Conservation (phyloP, 169 alveolate genomes). For the Babesia caballi region DNA sequence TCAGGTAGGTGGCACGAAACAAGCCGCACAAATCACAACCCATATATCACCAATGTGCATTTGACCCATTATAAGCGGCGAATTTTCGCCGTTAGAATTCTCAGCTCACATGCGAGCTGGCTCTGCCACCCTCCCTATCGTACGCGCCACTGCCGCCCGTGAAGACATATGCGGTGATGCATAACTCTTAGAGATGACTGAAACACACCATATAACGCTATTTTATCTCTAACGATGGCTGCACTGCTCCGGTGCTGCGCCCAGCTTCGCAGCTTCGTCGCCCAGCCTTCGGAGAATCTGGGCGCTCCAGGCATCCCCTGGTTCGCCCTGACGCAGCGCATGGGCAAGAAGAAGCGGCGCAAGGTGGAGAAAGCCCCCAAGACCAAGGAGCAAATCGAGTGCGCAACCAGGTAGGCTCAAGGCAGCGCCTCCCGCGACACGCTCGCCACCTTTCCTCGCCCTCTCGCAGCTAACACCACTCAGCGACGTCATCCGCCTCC, state of each 20-base stretch:
- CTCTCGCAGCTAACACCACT: background rate
- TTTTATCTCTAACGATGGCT: background rate
- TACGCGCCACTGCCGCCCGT: no score
- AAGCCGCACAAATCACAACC: no score
- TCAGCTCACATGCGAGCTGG: no score
- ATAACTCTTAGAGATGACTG: background rate
- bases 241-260: background rate
- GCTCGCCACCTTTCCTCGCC: background rate
- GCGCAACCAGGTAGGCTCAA: conserved; percentile 44
- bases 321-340: conserved; percentile 23
- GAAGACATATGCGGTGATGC: no score
- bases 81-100: no score
- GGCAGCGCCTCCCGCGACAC: background rate
- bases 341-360: conserved; percentile 66
- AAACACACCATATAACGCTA: background rate
- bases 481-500: conserved; percentile 71
- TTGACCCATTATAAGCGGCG: no score
- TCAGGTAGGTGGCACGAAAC: no score
- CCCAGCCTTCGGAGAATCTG: background rate
- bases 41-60: no score
- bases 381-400: conserved; percentile 41
- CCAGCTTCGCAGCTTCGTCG: background rate
- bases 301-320: background rate
- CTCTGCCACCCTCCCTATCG: no score
- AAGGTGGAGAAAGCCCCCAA: conserved; percentile 61